phyloP scores from a whole-genome alignment of 176 grass and related monocot genomes.

The Oryza glumipatula region DNA sequence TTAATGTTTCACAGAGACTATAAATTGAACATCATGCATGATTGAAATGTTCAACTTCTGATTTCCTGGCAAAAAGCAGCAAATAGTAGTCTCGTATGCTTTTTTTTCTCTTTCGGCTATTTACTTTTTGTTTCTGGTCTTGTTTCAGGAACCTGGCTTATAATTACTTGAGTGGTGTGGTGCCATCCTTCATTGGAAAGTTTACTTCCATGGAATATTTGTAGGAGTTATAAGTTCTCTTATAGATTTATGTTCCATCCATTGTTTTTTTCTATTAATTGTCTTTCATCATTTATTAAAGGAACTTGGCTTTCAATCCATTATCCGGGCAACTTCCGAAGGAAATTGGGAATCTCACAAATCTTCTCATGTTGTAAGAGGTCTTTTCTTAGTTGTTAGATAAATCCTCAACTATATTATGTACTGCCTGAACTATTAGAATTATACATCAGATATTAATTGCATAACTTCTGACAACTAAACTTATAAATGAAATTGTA shows the following conservation, averaged over 20 bases:
- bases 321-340: slow-evolving; percentile 68
- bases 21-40: not conserved
- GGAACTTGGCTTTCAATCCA: slow-evolving; percentile 57
- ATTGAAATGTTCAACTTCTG: not conserved
- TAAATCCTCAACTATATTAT: not conserved
- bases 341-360: slow-evolving; percentile 69
- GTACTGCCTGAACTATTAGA: not conserved
- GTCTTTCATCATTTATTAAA: not conserved
- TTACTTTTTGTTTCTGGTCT: not conserved
- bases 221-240: not conserved
- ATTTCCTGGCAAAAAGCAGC: not conserved
- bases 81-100: not conserved
- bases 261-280: not conserved
- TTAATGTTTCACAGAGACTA: not conserved
- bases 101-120: not conserved
- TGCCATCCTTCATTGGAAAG: not conserved
- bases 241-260: not conserved
- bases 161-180: not conserved
- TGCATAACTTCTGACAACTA: not conserved
- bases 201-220: not conserved
- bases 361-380: slow-evolving; percentile 55
- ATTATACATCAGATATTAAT: not conserved
- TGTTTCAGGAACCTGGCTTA: not conserved
- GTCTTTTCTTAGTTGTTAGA: not conserved
- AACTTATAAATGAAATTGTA: not conserved